A percentile compares a stretch with the other conserved stretches of the same genome.
Conservation (phyloP, 441 rosid species). For the Francoa sonchifolia region DNA sequence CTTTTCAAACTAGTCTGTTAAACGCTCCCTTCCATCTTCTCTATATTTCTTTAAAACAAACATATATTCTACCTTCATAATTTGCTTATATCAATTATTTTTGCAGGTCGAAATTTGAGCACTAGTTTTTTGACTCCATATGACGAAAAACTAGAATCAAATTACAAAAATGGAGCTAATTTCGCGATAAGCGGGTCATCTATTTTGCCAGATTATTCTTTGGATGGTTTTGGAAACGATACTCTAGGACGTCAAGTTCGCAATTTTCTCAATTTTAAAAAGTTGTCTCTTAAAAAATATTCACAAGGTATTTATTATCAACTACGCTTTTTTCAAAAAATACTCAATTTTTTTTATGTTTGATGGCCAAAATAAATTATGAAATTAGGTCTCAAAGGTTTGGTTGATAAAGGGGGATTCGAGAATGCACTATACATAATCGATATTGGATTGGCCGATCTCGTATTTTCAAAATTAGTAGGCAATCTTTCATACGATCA, state of each 20-base stretch:
- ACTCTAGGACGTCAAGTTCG: too few species aligned
- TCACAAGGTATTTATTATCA: too few species aligned
- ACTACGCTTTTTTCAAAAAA: too few species aligned
- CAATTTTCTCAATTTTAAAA: too few species aligned
- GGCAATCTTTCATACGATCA: constrained; percentile 32
- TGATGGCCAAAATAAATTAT: too few species aligned
- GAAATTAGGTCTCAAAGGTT: constrained; percentile 22
- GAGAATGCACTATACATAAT: constrained; percentile 60
- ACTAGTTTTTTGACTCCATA: constrained; percentile 51
- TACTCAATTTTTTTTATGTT: constrained; percentile 1
- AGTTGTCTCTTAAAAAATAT: too few species aligned
- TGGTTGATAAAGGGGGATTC: constrained; percentile 38
- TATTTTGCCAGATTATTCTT: constrained; percentile 59
- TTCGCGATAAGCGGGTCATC: constrained; percentile 73
- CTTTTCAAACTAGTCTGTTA: too few species aligned
- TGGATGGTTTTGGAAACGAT: too few species aligned
- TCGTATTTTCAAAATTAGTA: constrained; percentile 52
- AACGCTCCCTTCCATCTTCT: not conserved
- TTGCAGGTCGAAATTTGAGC: constrained; percentile 75
- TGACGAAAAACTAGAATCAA: constrained; percentile 49
- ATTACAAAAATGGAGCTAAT: constrained; percentile 54
- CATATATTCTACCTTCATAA: too few species aligned
- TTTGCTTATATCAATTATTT: not conserved
- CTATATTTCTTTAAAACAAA: not conserved
- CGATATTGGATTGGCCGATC: constrained; percentile 76